A percentile compares a stretch with the other conserved stretches of the same genome.
Evolutionary conservation across 768 basidiomycete species (phyloP).

Genomic region (Leccinum ochraceum): DNA sequence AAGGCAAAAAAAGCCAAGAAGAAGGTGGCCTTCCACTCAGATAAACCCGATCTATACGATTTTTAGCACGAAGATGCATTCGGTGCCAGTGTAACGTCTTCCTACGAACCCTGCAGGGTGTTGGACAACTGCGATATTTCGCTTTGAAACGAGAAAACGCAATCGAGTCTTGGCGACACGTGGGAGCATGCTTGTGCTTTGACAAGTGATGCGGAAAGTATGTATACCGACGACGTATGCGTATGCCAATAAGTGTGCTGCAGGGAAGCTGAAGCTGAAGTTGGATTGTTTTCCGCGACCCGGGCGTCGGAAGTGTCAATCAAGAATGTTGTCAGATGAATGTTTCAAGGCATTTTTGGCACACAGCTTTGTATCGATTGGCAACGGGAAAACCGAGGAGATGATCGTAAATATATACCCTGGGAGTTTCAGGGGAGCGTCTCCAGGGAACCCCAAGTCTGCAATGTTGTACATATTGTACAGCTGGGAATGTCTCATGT

Average conservation of each 20-base stretch:
- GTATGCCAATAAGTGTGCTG: neutral
- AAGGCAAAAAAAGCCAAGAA: conserved; percentile 56
- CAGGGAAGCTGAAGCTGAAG: neutral
- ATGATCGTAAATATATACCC: conserved; percentile 10
- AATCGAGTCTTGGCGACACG: neutral
- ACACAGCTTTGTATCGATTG: conserved; percentile 16
- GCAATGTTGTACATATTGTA: neutral
- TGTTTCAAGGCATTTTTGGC: conserved; percentile 20
- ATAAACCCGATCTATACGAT: conserved; percentile 72
- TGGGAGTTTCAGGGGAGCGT: conserved; percentile 1
- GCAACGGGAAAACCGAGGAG: conserved; percentile 17
- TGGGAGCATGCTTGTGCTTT: neutral
- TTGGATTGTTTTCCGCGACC: conserved; percentile 1
- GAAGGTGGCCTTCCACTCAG: conserved; percentile 67
- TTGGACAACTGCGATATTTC: neutral
- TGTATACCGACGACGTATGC: neutral
- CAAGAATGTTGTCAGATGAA: conserved; percentile 4
- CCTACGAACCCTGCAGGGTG: neutral
- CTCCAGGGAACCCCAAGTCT: neutral
- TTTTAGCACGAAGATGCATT: conserved; percentile 44
- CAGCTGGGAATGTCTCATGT: conserved; percentile 2
- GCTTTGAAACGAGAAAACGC: neutral
- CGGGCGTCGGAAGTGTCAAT: conserved; percentile 16
- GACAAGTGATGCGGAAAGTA: neutral
- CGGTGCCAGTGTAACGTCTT: neutral